Conservation (phyloP, 108 stramenopile species). For the Skeletonema grethae region DNA sequence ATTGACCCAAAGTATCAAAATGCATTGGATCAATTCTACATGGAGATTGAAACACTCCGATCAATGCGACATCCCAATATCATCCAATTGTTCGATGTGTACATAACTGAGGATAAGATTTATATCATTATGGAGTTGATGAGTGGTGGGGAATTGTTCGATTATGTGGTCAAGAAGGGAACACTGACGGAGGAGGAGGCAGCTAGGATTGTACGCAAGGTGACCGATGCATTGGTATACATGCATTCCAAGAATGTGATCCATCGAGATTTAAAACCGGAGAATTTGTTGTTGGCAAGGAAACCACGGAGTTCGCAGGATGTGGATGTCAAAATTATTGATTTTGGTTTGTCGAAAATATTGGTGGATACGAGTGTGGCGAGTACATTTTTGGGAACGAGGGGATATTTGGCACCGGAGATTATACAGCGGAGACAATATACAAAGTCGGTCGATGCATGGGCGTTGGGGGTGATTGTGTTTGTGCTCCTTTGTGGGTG, state of each 20-base stretch:
- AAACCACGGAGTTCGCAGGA: slow-evolving; percentile 50
- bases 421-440: slow-evolving; percentile 94
- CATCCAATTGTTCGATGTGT: slow-evolving; percentile 93
- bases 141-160: slow-evolving; percentile 98
- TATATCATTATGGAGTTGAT: slow-evolving; percentile 98
- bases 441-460: slow-evolving; percentile 85
- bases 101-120: slow-evolving; percentile 86
- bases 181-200: slow-evolving; percentile 87
- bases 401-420: slow-evolving; percentile 96
- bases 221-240: slow-evolving; percentile 93
- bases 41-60: slow-evolving; percentile 87
- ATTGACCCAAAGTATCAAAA: slow-evolving; percentile 89
- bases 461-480: slow-evolving; percentile 93
- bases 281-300: slow-evolving; percentile 83
- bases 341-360: slow-evolving; percentile 94
- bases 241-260: slow-evolving; percentile 96
- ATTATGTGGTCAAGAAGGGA: slow-evolving; percentile 96
- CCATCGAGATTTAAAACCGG: slow-evolving; percentile 97
- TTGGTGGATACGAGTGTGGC: slow-evolving; percentile 81
- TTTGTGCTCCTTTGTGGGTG: slow-evolving; percentile 95
- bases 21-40: slow-evolving; percentile 94
- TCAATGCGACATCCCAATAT: slow-evolving; percentile 90
- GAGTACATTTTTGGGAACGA: slow-evolving; percentile 89
- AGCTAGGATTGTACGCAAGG: slow-evolving; percentile 84
- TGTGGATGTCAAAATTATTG: slow-evolving; percentile 96